Conservation (phyloP, 2,329 filamentous ascomycete species). For the Ophiostoma australiae region DNA sequence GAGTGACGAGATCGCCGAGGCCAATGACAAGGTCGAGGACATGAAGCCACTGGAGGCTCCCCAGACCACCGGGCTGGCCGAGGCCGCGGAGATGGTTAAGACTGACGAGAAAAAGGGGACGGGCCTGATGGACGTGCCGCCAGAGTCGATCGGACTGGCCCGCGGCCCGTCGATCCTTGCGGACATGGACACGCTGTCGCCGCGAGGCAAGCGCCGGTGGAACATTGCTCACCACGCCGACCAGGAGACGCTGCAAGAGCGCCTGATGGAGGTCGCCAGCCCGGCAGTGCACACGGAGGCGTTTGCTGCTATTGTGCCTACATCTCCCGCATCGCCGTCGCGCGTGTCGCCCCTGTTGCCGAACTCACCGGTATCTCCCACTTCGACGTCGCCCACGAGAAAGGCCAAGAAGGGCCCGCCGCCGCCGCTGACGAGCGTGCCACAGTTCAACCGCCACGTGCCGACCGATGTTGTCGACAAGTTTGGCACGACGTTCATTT, state of each 20-base stretch:
- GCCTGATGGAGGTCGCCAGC: not conserved
- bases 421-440: slow-evolving; percentile 12
- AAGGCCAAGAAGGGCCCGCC: slow-evolving; percentile 9
- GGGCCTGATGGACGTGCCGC: slow-evolving; percentile 25
- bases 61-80: not conserved
- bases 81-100: not conserved
- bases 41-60: not conserved
- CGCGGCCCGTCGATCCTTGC: slow-evolving; percentile 33
- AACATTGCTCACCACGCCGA: slow-evolving; percentile 16
- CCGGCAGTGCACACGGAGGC: not conserved
- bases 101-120: not conserved
- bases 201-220: slow-evolving; percentile 18
- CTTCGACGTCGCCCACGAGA: not conserved
- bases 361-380: not conserved
- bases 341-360: not conserved
- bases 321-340: slow-evolving; percentile 7
- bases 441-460: slow-evolving; percentile 26
- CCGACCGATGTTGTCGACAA: slow-evolving; percentile 33
- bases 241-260: slow-evolving; percentile 13
- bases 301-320: not conserved
- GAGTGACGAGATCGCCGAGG: not conserved
- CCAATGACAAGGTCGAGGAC: not conserved
- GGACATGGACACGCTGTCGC: slow-evolving; percentile 13
- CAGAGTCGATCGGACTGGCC: slow-evolving; percentile 34
- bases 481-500: slow-evolving; percentile 37